Percentiles rank a stretch among this genome's conserved stretches.
These are phyloP conservation scores for Penicillium tannophilum DNA, from an alignment of 495 filamentous ascomycete species.

Conservation along the genomic window DNA sequence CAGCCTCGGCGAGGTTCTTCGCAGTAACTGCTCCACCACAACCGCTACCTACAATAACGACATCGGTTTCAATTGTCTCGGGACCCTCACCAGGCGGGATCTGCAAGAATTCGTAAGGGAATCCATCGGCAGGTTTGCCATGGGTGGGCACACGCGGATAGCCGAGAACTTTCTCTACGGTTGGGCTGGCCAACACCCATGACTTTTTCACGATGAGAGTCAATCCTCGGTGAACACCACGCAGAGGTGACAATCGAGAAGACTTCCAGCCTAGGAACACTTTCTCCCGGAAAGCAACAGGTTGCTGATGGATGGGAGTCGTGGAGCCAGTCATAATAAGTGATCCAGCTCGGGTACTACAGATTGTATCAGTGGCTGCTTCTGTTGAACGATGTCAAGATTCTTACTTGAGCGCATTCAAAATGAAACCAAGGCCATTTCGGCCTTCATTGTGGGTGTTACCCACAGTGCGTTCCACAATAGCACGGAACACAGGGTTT, in stretches of 20 bases:
- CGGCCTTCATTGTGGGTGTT: slow-evolving; percentile 48
- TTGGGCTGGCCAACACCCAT: slow-evolving; percentile 63
- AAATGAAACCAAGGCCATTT: slow-evolving; percentile 52
- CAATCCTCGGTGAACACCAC: slow-evolving; percentile 58
- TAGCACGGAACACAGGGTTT: slow-evolving; percentile 46
- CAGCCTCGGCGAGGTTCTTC: slow-evolving; percentile 76
- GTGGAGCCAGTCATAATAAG: slow-evolving; percentile 66
- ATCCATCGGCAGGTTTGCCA: slow-evolving; percentile 59
- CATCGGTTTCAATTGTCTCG: slow-evolving; percentile 71
- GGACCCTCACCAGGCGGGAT: slow-evolving; percentile 46
- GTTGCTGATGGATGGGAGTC: slow-evolving; percentile 63
- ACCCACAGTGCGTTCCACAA: slow-evolving; percentile 46
- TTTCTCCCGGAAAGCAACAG: slow-evolving; percentile 58
- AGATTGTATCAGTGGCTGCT: slow-evolving; percentile 8
- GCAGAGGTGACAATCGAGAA: slow-evolving; percentile 61
- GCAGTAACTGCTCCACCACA: slow-evolving; percentile 85
- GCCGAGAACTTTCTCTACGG: slow-evolving; percentile 57
- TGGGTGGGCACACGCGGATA: slow-evolving; percentile 63
- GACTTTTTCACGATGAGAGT: slow-evolving; percentile 53
- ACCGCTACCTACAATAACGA: slow-evolving; percentile 84
- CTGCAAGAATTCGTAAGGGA: slow-evolving; percentile 56
- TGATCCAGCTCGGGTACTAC: slow-evolving; percentile 69
- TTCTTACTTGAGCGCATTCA: slow-evolving; percentile 57
- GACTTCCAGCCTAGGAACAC: slow-evolving; percentile 60
- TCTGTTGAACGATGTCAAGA: not conserved